Evolutionary conservation across 768 basidiomycete genomes (phyloP), one percentile per base, ranked within the genome.

Genomic region (Cystofilobasidium macerans): DNA sequence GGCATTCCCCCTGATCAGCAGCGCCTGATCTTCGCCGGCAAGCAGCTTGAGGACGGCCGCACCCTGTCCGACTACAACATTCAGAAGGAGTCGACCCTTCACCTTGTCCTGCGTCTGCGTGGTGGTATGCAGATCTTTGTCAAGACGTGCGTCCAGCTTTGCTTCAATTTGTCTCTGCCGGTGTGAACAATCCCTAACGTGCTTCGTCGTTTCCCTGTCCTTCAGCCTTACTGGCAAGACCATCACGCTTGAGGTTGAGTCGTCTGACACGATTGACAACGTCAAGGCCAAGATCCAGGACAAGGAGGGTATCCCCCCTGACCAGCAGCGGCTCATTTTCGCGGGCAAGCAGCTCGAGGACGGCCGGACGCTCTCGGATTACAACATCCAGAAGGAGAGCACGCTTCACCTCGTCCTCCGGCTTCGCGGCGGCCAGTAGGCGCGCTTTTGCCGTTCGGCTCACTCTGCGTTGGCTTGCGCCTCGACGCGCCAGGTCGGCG

Each of bases 311-410:
- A 95, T 94, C 70, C 91, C 89, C 67, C 89, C 89, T 7, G 90
- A 91, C 71, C 89, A 89, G 73, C 89, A 92, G 72, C 86, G 89
- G 48, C 80, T 92, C 8, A 92, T 91, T 76, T 92, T 92, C 70
- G 90, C 90, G 35, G 90, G 89, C 35, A 92, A 93, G 78, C 90
- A 93, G 75, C 79, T 93, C 13, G 90, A 93, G 71, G 90, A 92
- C 70, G 89, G 89, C n/a, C 86, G 90, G 26, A 93, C 90, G 0
- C 79, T 91, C 0, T 89, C 87, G 0, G 89, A 92, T 72, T 92
- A 90, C 77, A 86, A 87, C 74, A 88, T 87, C 36, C 86, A 87
- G 81, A 85, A 88, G 78, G 76, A 77, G 66, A 73, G 72, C 6
- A 77, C 76, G 24, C 72, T 77, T n/a, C 76, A 75, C 54, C 65